phyloP scores from a whole-genome alignment of 1,284 basidiomycete species.

The Cystobasidium sp. region DNA sequence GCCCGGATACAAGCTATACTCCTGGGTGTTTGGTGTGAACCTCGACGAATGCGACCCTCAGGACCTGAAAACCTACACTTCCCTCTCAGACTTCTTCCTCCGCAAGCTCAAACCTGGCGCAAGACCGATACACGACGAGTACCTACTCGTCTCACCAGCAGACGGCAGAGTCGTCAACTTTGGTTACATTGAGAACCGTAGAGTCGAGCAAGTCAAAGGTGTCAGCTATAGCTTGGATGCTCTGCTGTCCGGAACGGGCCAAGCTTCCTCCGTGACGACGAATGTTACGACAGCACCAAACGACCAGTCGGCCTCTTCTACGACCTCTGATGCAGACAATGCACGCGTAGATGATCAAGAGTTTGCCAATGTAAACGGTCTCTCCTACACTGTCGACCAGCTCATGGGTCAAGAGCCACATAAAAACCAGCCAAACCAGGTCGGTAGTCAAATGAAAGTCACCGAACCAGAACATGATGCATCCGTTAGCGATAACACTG shows the following conservation, averaged over 20 bases:
- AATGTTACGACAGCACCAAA: slow-evolving; percentile 33
- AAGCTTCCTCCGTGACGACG: slow-evolving; percentile 31
- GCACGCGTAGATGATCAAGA: slow-evolving; percentile 74
- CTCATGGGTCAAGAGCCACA: slow-evolving; percentile 59
- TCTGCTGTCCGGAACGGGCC: slow-evolving; percentile 62
- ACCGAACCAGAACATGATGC: slow-evolving; percentile 20
- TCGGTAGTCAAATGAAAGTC: neutral
- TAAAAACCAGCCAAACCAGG: slow-evolving; percentile 18
- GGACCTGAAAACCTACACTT: slow-evolving; percentile 71
- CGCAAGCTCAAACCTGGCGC: slow-evolving; percentile 80
- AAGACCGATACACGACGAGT: slow-evolving; percentile 73
- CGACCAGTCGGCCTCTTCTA: slow-evolving; percentile 15
- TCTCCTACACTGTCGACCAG: slow-evolving; percentile 87
- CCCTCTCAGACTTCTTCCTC: slow-evolving; percentile 92
- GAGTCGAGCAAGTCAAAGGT: slow-evolving; percentile 96
- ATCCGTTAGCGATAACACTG: neutral
- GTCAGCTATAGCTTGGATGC: slow-evolving; percentile 95
- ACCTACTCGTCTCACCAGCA: slow-evolving; percentile 81
- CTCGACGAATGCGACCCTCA: slow-evolving; percentile 82
- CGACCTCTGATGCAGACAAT: slow-evolving; percentile 56
- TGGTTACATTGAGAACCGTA: slow-evolving; percentile 77
- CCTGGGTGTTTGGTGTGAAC: slow-evolving; percentile 88
- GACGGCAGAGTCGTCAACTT: slow-evolving; percentile 93
- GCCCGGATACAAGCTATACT: slow-evolving; percentile 82
- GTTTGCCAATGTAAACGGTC: slow-evolving; percentile 96